phyloP scores from a whole-genome alignment of 768 basidiomycete genomes.

The Roridomyces roridus region DNA sequence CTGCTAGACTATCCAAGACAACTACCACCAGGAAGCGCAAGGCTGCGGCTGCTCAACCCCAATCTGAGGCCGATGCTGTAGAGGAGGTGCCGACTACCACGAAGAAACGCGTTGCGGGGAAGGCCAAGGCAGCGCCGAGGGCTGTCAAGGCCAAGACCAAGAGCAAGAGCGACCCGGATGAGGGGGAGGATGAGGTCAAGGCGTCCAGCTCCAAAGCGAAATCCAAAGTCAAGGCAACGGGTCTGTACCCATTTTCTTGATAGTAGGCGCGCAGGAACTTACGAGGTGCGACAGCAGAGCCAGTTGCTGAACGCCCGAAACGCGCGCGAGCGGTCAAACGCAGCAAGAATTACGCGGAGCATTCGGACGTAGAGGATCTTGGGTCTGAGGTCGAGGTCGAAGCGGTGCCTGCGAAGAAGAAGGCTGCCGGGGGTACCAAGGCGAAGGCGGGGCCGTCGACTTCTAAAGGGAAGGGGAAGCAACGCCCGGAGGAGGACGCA shows the following conservation, averaged over 20 bases:
- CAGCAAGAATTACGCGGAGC: conserved; percentile 13
- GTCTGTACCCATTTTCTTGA: too few relatives aligned
- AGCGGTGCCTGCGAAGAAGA: not conserved
- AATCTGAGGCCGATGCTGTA: too few relatives aligned
- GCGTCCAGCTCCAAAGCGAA: too few relatives aligned
- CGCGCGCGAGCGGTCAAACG: conserved; percentile 13
- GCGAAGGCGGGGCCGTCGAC: not conserved
- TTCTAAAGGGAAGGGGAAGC: not conserved
- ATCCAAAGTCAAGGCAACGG: too few relatives aligned
- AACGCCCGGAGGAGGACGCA: not conserved
- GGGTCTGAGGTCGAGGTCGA: not conserved
- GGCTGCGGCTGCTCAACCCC: too few relatives aligned
- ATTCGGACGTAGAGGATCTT: conserved; percentile 16
- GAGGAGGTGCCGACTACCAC: too few relatives aligned
- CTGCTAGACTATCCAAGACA: not conserved
- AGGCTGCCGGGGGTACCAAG: not conserved
- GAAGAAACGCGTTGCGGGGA: too few relatives aligned
- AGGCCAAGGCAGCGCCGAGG: too few relatives aligned
- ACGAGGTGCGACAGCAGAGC: not conserved
- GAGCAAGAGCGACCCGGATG: too few relatives aligned
- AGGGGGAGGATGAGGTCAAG: too few relatives aligned
- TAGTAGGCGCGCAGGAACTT: too few relatives aligned
- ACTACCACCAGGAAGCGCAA: not conserved
- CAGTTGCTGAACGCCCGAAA: not conserved
- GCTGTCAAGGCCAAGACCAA: too few relatives aligned